Percentiles rank a stretch among this genome's conserved stretches.
Evolutionary conservation across 331 rosid species (phyloP).

Genomic region (Dryas integrifolia): DNA sequence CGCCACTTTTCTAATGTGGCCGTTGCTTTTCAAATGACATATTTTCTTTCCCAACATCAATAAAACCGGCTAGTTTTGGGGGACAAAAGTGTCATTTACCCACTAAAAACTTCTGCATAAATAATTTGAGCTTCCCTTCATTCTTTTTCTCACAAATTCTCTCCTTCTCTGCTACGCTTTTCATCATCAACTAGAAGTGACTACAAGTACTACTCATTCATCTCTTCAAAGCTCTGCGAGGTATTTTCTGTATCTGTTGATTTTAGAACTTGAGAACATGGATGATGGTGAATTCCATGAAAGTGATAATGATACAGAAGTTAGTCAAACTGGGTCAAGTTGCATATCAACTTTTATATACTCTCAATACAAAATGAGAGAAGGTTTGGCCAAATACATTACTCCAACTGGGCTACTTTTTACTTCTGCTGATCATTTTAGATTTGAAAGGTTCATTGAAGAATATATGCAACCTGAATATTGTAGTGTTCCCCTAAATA

Average conservation of each 20-base stretch:
- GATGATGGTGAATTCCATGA: background rate
- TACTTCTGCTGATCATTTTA: background rate
- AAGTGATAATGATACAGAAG: background rate
- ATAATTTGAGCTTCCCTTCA: background rate
- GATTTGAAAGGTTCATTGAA: background rate
- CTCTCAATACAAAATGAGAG: background rate
- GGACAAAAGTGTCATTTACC: background rate
- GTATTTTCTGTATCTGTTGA: background rate
- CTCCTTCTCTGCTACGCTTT: background rate
- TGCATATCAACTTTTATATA: background rate
- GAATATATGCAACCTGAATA: background rate
- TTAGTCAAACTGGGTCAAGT: background rate
- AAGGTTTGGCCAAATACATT: conserved; percentile 1
- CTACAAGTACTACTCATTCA: background rate
- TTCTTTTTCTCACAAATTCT: background rate
- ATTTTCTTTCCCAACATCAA: background rate
- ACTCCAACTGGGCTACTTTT: background rate
- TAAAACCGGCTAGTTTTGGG: background rate
- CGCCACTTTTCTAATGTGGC: background rate
- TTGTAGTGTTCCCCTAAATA: background rate
- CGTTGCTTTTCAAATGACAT: background rate
- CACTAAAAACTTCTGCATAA: background rate
- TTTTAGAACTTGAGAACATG: background rate
- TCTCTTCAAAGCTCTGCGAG: conserved; percentile 1
- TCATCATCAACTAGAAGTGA: background rate